Conservation (phyloP, 441 rosid genomes). For the Rhodomyrtus psidioides region DNA sequence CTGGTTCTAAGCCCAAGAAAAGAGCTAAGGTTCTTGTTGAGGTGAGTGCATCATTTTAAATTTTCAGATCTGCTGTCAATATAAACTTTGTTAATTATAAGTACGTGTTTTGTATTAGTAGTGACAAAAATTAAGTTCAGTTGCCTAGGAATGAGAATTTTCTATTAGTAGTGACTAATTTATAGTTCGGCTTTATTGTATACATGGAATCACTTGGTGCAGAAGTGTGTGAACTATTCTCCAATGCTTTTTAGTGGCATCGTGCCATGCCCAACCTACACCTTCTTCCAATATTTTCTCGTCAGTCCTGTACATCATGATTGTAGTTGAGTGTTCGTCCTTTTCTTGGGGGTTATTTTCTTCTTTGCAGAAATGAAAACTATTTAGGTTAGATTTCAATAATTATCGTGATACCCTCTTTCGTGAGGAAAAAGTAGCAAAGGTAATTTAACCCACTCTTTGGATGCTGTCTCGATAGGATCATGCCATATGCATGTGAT, state of each 20-base stretch:
- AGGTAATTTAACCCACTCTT: neutral
- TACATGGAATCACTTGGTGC: neutral
- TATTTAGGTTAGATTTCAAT: neutral
- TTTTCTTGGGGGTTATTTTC: neutral
- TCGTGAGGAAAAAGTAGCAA: neutral
- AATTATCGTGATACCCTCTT: neutral
- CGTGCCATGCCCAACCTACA: neutral
- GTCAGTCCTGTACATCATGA: neutral
- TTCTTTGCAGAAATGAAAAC: neutral
- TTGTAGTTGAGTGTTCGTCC: neutral
- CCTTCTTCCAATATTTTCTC: neutral
- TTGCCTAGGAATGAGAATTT: neutral
- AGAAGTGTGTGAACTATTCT: neutral
- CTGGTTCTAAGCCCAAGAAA: conserved; percentile 40
- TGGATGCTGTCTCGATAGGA: neutral
- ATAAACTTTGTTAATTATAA: neutral
- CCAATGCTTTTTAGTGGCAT: neutral
- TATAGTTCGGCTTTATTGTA: neutral
- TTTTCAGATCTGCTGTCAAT: neutral
- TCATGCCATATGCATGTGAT: neutral
- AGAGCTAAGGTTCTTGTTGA: conserved; percentile 56
- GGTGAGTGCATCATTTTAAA: conserved; percentile 26
- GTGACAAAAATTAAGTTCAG: neutral
- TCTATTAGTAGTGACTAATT: neutral
- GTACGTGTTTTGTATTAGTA: neutral